Evolutionary conservation across 106 monocot genomes (phyloP).

Genomic region (Alisma plantagoaquatica): DNA sequence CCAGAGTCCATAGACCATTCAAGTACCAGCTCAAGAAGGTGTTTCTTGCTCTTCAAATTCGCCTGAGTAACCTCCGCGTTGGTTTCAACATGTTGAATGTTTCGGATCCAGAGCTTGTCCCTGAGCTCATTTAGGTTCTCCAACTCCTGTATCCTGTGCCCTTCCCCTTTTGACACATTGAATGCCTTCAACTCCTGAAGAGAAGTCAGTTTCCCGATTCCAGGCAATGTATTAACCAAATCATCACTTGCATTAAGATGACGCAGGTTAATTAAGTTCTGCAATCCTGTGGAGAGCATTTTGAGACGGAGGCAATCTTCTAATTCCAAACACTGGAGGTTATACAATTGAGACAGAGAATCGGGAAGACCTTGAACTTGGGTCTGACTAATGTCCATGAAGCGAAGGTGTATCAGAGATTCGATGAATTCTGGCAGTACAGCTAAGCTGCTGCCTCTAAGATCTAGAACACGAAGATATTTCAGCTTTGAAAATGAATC

Average conservation of each 20-base stretch:
- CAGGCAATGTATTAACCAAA: neutral
- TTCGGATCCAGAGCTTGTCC: neutral
- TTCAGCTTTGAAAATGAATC: no score
- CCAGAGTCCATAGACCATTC: no score
- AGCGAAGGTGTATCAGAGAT: slow-evolving; percentile 20
- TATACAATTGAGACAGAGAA: slow-evolving; percentile 10
- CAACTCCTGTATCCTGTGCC: neutral
- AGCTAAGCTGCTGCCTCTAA: slow-evolving; percentile 9
- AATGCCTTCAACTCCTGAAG: slow-evolving; percentile 2
- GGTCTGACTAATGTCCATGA: slow-evolving; percentile 10
- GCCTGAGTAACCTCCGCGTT: no score
- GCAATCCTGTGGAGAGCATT: neutral
- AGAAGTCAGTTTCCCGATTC: slow-evolving; percentile 1
- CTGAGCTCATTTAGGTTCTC: neutral
- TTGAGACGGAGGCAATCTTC: slow-evolving; percentile 10
- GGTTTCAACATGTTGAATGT: no score
- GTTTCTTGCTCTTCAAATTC: no score
- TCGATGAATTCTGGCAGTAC: slow-evolving; percentile 13
- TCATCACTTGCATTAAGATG: neutral
- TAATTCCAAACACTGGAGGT: slow-evolving; percentile 14
- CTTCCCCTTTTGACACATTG: neutral
- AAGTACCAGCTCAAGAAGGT: no score
- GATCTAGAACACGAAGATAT: slow-evolving; percentile 25
- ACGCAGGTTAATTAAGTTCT: neutral
- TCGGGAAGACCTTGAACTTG: slow-evolving; percentile 11